phyloP scores from a whole-genome alignment of 495 filamentous ascomycete genomes.

The Neurospora sp. region DNA sequence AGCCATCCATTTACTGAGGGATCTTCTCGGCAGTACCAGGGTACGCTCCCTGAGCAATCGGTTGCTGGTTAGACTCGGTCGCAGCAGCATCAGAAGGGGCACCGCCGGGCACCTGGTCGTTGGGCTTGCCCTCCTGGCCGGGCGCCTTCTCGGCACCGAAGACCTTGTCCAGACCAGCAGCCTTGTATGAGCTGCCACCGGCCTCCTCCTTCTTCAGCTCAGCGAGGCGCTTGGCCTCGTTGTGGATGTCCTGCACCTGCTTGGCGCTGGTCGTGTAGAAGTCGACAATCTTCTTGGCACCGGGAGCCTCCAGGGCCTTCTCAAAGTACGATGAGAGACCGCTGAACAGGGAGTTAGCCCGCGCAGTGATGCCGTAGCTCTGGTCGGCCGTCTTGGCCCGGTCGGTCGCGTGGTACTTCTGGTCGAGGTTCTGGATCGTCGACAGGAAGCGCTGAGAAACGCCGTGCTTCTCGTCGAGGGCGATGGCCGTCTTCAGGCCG shows the following conservation, averaged over 20 bases:
- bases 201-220: slow-evolving; percentile 70
- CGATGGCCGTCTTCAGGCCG: slow-evolving; percentile 75
- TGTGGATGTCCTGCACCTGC: slow-evolving; percentile 87
- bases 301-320: slow-evolving; percentile 75
- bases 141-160: slow-evolving; percentile 31
- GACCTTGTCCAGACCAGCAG: slow-evolving; percentile 33
- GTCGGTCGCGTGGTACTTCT: slow-evolving; percentile 69
- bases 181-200: slow-evolving; percentile 38
- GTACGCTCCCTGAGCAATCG: not conserved
- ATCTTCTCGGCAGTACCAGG: not conserved
- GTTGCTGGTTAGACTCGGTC: slow-evolving; percentile 4
- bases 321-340: slow-evolving; percentile 74
- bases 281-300: slow-evolving; percentile 69
- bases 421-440: slow-evolving; percentile 66
- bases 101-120: slow-evolving; percentile 7
- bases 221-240: slow-evolving; percentile 75
- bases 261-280: slow-evolving; percentile 77
- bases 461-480: slow-evolving; percentile 83
- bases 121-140: not conserved
- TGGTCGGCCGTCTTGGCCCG: slow-evolving; percentile 65
- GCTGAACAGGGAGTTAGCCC: slow-evolving; percentile 51
- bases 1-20: not conserved
- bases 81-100: slow-evolving; percentile 5
- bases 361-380: slow-evolving; percentile 60
- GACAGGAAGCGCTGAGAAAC: slow-evolving; percentile 65